Evolutionary conservation across 2,329 filamentous ascomycete species (phyloP).

Genomic region (Botrytis tulipae): DNA sequence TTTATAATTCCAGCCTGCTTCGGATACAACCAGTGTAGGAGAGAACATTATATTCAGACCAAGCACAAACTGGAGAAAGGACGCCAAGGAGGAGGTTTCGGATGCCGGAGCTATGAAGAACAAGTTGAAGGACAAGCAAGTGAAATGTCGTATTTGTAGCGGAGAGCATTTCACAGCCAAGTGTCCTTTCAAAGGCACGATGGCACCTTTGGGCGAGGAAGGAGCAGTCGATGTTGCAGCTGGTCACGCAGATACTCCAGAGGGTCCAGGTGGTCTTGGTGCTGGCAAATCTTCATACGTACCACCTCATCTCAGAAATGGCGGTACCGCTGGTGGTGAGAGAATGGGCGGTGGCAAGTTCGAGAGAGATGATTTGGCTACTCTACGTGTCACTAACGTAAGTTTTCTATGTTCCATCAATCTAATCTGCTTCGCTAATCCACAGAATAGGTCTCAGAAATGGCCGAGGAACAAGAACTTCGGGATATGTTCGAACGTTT

Average conservation of each 20-base stretch:
- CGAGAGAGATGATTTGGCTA: conserved; percentile 94
- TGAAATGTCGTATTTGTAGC: conserved; percentile 98
- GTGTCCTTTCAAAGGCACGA: conserved; percentile 99
- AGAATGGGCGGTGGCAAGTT: conserved; percentile 85
- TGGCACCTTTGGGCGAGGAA: conserved; percentile 77
- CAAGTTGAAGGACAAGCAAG: conserved; percentile 96
- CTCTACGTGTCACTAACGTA: conserved; percentile 95
- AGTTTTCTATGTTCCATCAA: conserved; percentile 43
- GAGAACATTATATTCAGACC: conserved; percentile 99
- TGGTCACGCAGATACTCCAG: conserved; percentile 44
- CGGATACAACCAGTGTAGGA: conserved; percentile 40
- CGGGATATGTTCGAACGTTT: conserved; percentile 98
- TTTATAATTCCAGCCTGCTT: conserved; percentile 19
- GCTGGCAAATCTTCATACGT: conserved; percentile 82
- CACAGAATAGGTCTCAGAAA: conserved; percentile 74
- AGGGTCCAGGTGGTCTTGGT: conserved; percentile 56
- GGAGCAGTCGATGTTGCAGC: conserved; percentile 54
- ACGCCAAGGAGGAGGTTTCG: conserved; percentile 76
- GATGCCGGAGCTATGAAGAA: conserved; percentile 74
- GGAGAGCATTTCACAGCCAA: conserved; percentile 99
- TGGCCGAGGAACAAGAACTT: conserved; percentile 93
- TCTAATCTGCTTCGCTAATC: conserved; percentile 23
- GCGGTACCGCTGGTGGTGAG: conserved; percentile 64
- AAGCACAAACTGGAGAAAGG: conserved; percentile 89
- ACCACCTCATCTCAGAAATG: conserved; percentile 84